Evolutionary conservation across 225 moss, liverwort and hornwort species (phyloP).

Genomic region (Sphagnum tenellum): DNA sequence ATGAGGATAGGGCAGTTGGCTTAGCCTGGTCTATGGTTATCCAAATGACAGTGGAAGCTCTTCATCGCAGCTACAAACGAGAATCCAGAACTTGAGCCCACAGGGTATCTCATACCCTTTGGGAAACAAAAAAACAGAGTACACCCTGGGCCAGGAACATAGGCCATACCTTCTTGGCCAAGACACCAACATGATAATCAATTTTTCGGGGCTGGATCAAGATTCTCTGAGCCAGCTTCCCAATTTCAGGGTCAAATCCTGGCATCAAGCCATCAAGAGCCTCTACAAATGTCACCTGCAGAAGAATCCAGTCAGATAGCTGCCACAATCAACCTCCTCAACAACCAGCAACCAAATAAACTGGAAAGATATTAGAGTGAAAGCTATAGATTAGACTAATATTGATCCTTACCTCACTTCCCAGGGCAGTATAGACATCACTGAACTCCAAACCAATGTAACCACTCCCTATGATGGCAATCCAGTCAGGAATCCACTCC

Average conservation of each 20-base stretch:
- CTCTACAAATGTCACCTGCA: slow-evolving; percentile 93
- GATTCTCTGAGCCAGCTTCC: slow-evolving; percentile 91
- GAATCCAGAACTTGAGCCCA: too few species aligned
- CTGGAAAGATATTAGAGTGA: background rate
- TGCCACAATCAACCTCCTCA: background rate
- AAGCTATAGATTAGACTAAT: background rate
- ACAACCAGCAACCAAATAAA: background rate
- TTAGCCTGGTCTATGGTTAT: too few species aligned
- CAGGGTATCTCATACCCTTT: background rate
- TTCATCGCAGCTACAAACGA: too few species aligned
- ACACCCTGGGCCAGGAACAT: background rate
- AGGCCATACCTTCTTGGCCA: slow-evolving; percentile 74
- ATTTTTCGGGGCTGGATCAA: slow-evolving; percentile 95
- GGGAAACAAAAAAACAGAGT: background rate
- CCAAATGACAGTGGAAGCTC: too few species aligned
- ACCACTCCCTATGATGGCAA: slow-evolving; percentile 94
- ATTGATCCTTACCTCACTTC: slow-evolving; percentile 62
- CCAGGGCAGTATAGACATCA: slow-evolving; percentile 96
- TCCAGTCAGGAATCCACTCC: slow-evolving; percentile 98
- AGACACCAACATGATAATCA: slow-evolving; percentile 93
- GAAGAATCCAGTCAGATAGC: background rate
- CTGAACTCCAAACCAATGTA: slow-evolving; percentile 99
- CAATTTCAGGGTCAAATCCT: slow-evolving; percentile 98
- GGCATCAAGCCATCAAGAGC: slow-evolving; percentile 98
- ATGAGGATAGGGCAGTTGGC: too few species aligned